Conservation (phyloP, 176 grass and related monocot genomes). For the Cenchrus americanus region DNA sequence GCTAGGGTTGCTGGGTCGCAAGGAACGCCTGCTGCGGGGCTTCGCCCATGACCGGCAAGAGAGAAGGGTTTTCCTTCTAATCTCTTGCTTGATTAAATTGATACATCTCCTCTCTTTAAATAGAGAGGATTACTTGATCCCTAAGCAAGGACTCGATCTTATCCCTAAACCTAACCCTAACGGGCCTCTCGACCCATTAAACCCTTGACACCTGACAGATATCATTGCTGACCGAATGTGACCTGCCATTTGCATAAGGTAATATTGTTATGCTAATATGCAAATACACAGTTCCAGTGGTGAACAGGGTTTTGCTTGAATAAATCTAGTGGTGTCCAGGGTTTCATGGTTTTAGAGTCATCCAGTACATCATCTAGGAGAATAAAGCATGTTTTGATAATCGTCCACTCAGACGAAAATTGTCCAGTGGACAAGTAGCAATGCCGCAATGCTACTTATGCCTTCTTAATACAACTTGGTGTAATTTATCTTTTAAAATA, state of each 20-base stretch:
- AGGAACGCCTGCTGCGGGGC: too few relatives aligned
- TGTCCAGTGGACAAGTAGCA: neutral
- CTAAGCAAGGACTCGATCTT: too few relatives aligned
- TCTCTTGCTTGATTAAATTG: too few relatives aligned
- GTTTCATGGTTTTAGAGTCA: neutral
- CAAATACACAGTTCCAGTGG: neutral
- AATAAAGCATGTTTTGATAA: neutral
- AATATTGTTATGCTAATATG: neutral
- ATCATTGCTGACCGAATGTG: slow-evolving; percentile 52
- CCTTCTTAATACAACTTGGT: neutral
- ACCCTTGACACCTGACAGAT: too few relatives aligned
- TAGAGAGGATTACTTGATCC: too few relatives aligned
- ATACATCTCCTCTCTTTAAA: too few relatives aligned
- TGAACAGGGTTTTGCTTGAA: neutral
- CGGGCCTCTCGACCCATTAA: too few relatives aligned
- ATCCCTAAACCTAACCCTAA: too few relatives aligned
- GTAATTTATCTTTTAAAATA: neutral
- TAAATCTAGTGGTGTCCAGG: neutral
- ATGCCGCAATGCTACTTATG: neutral
- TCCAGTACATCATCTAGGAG: neutral
- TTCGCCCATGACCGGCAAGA: too few relatives aligned
- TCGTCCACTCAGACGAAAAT: neutral
- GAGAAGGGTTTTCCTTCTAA: too few relatives aligned
- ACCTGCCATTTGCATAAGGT: slow-evolving; percentile 52
- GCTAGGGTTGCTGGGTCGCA: too few relatives aligned